Percentiles rank a stretch among this genome's conserved stretches.
Conservation (phyloP, 2,329 filamentous ascomycete species). For the Neopestalotiopsis rosae region DNA sequence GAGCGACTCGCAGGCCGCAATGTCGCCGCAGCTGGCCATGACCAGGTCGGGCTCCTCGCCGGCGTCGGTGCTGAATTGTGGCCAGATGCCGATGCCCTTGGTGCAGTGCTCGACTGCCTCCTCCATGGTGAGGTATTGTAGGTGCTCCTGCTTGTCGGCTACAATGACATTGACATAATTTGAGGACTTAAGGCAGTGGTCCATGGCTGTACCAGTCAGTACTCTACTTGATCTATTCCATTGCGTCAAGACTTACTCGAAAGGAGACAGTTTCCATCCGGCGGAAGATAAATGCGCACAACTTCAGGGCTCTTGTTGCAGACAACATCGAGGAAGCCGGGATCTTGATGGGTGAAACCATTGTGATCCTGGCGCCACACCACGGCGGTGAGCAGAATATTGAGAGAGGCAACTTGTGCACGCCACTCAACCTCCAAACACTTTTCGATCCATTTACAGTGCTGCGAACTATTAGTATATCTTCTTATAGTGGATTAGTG, state of each 20-base stretch:
- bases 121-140: conserved; percentile 78
- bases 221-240: too few species aligned
- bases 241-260: conserved; percentile 41
- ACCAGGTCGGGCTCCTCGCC: conserved; percentile 74
- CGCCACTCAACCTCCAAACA: conserved; percentile 82
- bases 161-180: conserved; percentile 87
- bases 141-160: conserved; percentile 79
- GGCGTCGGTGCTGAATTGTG: conserved; percentile 75
- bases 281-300: conserved; percentile 80
- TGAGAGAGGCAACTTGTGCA: conserved; percentile 74
- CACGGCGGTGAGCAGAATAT: conserved; percentile 79
- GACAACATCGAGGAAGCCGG: conserved; percentile 79
- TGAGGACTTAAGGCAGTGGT: conserved; percentile 74
- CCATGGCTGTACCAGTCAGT: conserved; percentile 54
- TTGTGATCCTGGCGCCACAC: conserved; percentile 87
- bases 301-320: conserved; percentile 82
- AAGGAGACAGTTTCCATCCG: conserved; percentile 79
- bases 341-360: conserved; percentile 82
- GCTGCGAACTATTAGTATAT: conserved; percentile 42
- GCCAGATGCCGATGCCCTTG: conserved; percentile 80
- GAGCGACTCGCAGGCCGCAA: conserved; percentile 75
- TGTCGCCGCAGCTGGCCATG: conserved; percentile 78
- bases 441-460: conserved; percentile 87
- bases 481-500: too few species aligned
- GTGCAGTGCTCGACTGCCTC: conserved; percentile 77